Evolutionary conservation across 2,329 filamentous ascomycete genomes (phyloP).

Genomic region (Trichoderma polysporum): DNA sequence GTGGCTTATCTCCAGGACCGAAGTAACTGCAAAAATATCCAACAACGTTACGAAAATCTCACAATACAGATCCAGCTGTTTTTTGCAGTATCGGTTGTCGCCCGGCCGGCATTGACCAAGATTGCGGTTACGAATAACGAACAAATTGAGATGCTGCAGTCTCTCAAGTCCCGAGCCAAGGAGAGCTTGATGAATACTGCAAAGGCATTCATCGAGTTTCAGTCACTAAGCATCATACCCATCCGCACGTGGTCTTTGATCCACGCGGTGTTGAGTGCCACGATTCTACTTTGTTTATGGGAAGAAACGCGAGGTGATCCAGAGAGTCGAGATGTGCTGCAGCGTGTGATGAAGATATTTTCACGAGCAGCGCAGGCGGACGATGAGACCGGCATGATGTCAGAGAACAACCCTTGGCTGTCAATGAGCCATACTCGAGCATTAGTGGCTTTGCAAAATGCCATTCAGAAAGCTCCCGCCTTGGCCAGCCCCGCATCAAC

Average conservation of each 20-base stretch:
- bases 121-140: neutral
- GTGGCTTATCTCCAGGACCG: neutral
- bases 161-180: conserved; percentile 6
- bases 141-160: neutral
- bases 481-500: neutral
- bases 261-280: conserved; percentile 7
- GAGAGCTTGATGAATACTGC: conserved; percentile 13
- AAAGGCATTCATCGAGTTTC: conserved; percentile 13
- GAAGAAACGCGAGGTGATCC: conserved; percentile 14
- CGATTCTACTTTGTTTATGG: conserved; percentile 16
- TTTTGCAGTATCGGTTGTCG: neutral
- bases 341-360: conserved; percentile 12
- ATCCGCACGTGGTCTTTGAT: conserved; percentile 19
- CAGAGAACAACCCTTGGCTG: conserved; percentile 7
- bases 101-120: conserved; percentile 2
- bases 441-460: conserved; percentile 12
- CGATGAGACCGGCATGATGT: conserved; percentile 7
- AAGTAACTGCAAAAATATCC: conserved; percentile 4
- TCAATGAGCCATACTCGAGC: conserved; percentile 11
- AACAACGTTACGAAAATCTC: conserved; percentile 13
- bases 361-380: conserved; percentile 14
- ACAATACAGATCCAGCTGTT: conserved; percentile 4
- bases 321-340: conserved; percentile 12
- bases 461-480: neutral
- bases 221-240: conserved; percentile 12